These are phyloP conservation scores for Colletotrichum sublineola DNA, from an alignment of 2,329 filamentous ascomycete species.

Conservation along the genomic window DNA sequence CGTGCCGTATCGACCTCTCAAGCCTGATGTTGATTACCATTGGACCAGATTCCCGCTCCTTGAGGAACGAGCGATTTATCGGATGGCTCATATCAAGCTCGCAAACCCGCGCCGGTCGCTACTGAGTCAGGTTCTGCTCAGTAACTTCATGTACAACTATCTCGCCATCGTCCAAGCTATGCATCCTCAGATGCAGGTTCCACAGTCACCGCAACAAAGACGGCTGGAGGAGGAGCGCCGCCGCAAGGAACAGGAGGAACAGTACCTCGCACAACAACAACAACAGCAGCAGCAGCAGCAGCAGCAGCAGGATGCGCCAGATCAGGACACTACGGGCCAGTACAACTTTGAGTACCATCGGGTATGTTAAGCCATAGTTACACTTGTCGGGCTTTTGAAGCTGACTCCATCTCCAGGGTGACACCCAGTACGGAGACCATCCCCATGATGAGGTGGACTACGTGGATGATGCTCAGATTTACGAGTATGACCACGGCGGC, in stretches of 20 bases:
- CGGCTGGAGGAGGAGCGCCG: conserved; percentile 68
- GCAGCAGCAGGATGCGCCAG: conserved; percentile 58
- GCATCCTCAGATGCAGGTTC: conserved; percentile 95
- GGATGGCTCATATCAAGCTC: conserved; percentile 98
- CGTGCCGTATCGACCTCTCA: conserved; percentile 76
- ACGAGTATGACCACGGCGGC: conserved; percentile 64
- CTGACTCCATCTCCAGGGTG: conserved; percentile 52
- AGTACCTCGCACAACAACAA: conserved; percentile 61
- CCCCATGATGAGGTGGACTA: conserved; percentile 62
- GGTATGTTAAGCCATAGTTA: conserved; percentile 53
- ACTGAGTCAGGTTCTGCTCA: conserved; percentile 94
- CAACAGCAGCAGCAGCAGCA: conserved; percentile 55
- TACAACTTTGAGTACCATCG: conserved; percentile 68
- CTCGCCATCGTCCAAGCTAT: conserved; percentile 98
- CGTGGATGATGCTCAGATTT: conserved; percentile 66
- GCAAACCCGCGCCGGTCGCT: conserved; percentile 95
- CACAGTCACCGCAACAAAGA: conserved; percentile 83
- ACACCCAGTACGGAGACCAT: conserved; percentile 62
- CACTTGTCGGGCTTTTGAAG: no score
- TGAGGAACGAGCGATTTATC: conserved; percentile 96
- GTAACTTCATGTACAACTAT: conserved; percentile 99
- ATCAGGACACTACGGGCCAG: conserved; percentile 61
- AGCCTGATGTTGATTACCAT: conserved; percentile 92
- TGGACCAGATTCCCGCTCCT: conserved; percentile 96
- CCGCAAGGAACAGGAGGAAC: conserved; percentile 64